Evolutionary conservation across 2,329 filamentous ascomycete genomes (phyloP).

Genomic region (Arthrinium puccinioides): DNA sequence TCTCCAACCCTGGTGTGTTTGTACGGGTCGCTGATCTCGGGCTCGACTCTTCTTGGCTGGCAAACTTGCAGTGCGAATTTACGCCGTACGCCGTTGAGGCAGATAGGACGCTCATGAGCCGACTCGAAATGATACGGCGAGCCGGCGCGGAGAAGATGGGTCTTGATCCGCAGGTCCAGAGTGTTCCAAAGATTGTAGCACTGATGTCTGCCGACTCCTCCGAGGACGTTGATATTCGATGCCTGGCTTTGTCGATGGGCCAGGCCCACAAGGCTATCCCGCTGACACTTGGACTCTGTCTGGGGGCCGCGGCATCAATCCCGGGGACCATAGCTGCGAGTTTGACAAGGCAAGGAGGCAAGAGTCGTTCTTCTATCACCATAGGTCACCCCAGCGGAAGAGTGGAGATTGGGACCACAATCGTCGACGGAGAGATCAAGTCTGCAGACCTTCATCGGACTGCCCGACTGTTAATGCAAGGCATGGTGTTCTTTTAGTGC

Average conservation of each 20-base stretch:
- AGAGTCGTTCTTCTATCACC: conserved; percentile 20
- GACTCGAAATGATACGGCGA: conserved; percentile 28
- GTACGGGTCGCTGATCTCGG: conserved; percentile 24
- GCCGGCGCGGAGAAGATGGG: conserved; percentile 31
- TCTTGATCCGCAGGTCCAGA: conserved; percentile 25
- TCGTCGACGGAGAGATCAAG: conserved; percentile 29
- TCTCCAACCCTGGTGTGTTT: conserved; percentile 34
- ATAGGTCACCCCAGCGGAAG: conserved; percentile 40
- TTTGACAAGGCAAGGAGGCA: conserved; percentile 15
- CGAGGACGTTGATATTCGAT: conserved; percentile 29
- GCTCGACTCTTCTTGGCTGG: conserved; percentile 6
- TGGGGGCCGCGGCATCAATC: conserved; percentile 30
- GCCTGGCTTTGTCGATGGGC: conserved; percentile 38
- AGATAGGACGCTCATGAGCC: conserved; percentile 18
- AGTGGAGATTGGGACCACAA: conserved; percentile 36
- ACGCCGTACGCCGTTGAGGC: conserved; percentile 23
- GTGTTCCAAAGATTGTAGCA: conserved; percentile 38
- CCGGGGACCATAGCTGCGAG: conserved; percentile 33
- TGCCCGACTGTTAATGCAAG: conserved; percentile 42
- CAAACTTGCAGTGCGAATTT: conserved; percentile 7
- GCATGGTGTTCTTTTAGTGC: conserved; percentile 34
- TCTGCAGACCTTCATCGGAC: conserved; percentile 40
- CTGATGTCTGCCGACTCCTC: conserved; percentile 25
- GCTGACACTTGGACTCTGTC: conserved; percentile 30
- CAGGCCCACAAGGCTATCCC: conserved; percentile 36